Evolutionary conservation across 768 basidiomycete species (phyloP), one percentile per base, ranked within the genome.

Genomic region (Leccinum disarticulatum): DNA sequence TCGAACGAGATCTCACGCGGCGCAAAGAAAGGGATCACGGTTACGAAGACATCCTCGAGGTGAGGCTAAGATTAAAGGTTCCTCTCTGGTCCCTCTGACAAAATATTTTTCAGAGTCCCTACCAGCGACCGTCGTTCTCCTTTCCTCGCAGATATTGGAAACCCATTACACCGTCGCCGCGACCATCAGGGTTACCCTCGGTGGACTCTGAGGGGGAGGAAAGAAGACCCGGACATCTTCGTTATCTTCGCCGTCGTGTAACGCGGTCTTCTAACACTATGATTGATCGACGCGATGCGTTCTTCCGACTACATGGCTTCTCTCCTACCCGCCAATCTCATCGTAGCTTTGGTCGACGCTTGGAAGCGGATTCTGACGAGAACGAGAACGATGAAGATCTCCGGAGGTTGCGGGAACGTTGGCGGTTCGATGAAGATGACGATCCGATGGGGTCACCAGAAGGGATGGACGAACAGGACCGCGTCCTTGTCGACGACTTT

Each of bases 11-110:
- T 78, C 49, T 73, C 88, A 68, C 77, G 72, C 77, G 77, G 52
- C 86, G 87, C 71, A 88, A 87, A 69, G 90, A 94, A 52, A 73
- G 80, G 52, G 90, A 95, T 66, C 82, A 87, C 52, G 82, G 85
- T 53, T 96, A 93, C 88, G 95, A 96, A 65, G 95, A 98, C 68
- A 78, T 81, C 55, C 81, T 92, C 63, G 95, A 97, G 74, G 90
- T 93, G 69, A 70, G 82, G 73, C 2, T 17, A 4, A 22, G 54
- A 57, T 27, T 10, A 17, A 13, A 13, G 6, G 43, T 46, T 13
- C 3, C 2, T 31, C 19, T 49, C 25, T 10, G 0, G 41, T 14
- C 13, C 17, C 38, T 28, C 52, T 68, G 31, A 71, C 28, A 5
- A 60, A 51, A 55, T 19, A 30, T 49, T 50, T 61, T 53, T 4